Evolutionary conservation across 495 filamentous ascomycete genomes (phyloP), one percentile per base, ranked within the genome.

Genomic region (Podospora sp.): DNA sequence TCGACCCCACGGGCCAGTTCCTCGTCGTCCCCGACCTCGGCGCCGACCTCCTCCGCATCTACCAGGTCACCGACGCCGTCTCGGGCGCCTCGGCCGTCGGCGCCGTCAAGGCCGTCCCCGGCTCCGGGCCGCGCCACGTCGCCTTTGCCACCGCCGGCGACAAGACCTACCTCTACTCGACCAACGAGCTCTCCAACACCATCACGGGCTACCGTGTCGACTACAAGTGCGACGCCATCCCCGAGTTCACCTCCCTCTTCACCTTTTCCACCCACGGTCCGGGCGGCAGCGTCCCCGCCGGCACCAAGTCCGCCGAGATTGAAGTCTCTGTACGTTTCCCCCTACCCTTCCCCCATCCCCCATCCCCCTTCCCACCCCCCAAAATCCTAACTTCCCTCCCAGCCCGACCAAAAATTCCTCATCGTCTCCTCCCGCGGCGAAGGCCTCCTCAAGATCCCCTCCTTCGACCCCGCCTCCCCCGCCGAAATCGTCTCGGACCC

Each of bases 1-100:
- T 92, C 25, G 91, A 94, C 72, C 91, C 91, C 18, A 89, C 88
- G 0, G 86, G 82, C 0, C 71, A 79, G 24, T 93, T 86, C 77
- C 70, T 91, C 20, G 67, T 92, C 0, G 81, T 87, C 8, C 89
- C 91, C 11, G 91, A 94, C 65, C 80, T 94, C 6, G 91, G 91
- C 58, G 82, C 87, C 20, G 91, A 94, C 71, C 71, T 89, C n/a
- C 67, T 93, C 52, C 88, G 86, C 62, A 76, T 92, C 50, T 92
- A 87, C 76, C 69, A 72, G 27, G 85, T 89, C 65, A 76, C 88
- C 62, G 74, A 75, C 18, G 55, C 61, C 16, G 82, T 75, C 6
- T 72, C 80, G 29, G 51, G 58, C 9, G 70, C 83, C 67, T 78
- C 73, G 14, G 69, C 76, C 29, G 53, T 77, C 53, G 52, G 70